These are phyloP conservation scores for Austroboletus niveus DNA, from an alignment of 1,284 basidiomycete genomes.

Conservation along the genomic window DNA sequence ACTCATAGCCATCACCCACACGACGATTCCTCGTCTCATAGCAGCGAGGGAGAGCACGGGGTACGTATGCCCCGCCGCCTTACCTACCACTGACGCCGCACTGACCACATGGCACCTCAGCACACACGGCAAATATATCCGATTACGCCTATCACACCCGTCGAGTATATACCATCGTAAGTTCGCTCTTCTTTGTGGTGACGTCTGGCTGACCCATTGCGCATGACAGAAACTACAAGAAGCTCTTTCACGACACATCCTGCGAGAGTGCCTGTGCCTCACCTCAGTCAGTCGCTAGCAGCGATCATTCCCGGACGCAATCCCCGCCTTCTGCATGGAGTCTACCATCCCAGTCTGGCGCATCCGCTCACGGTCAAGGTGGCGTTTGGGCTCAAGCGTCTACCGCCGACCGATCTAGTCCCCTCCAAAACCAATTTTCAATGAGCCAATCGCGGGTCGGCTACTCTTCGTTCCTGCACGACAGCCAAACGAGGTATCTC, in stretches of 20 bases:
- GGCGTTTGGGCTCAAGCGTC: conserved; percentile 28
- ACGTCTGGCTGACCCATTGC: conserved; percentile 14
- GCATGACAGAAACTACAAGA: conserved; percentile 31
- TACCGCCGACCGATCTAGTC: conserved; percentile 29
- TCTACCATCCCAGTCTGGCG: conserved; percentile 28
- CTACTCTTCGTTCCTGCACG: conserved; percentile 52
- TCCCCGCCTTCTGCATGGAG: conserved; percentile 34
- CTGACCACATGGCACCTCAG: conserved; percentile 13
- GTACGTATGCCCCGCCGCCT: conserved; percentile 14
- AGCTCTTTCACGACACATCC: conserved; percentile 31
- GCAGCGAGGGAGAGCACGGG: conserved; percentile 28
- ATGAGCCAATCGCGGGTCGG: conserved; percentile 49
- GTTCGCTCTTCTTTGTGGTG: conserved; percentile 10
- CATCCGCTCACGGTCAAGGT: conserved; percentile 24
- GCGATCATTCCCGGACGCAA: conserved; percentile 35
- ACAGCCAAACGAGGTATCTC: conserved; percentile 49
- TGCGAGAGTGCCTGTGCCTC: conserved; percentile 31
- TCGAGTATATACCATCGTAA: conserved; percentile 34
- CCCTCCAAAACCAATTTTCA: conserved; percentile 34
- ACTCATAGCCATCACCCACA: conserved; percentile 31
- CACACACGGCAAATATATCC: conserved; percentile 31
- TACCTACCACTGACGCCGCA: conserved; percentile 6
- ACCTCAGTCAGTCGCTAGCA: conserved; percentile 31
- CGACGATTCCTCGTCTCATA: conserved; percentile 21
- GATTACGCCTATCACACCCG: conserved; percentile 37